Evolutionary conservation across 2,329 filamentous ascomycete genomes (phyloP), one percentile per base, ranked within the genome.

Genomic region (Cladorrhinum sp.): DNA sequence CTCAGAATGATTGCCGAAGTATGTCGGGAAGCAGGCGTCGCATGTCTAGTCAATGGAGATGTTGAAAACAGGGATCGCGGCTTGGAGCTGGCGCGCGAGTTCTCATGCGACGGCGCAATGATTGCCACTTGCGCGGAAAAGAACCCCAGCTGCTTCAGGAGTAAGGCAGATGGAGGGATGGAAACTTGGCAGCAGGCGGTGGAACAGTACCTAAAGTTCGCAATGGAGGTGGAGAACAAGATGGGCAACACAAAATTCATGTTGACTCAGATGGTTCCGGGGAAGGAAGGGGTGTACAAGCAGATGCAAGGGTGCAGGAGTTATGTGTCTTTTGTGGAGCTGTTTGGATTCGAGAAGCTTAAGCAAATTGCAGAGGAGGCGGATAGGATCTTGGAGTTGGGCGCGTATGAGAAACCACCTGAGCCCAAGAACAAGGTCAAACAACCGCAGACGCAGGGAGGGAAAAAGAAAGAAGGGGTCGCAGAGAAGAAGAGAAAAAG

Each of bases 41-140:
- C 93, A 8, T 97, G 93, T 71, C 76, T 98, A 45, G 93, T 98
- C 87, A 99, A 99, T 71, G 95, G 95, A 52, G 95, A 99, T 70
- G 92, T 99, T 0, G 85, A 82, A 58, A 85, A 80, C 38, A 85
- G 90, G 58, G 89, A 91, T 55, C 80, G 96, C 61, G 93, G 87
- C 0, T 71, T 90, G 7, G 73, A 79, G 61, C 80, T 99, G 6
- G 88, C 92, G 63, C 70, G 83, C 24, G 89, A 96, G 72, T 97
- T 85, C 71, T 88, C 87, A n/a, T 90, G 90, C 5, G 93, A 98
- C 70, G 93, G 93, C 5, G 95, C 91, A 62, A 99, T 99, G 95
- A 98, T 99, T 69, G 95, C 95, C 9, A 95, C 92, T 2, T 84
- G 91, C 2, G 95, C 95, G 1, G 95, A 99, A 78, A 85, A 88